phyloP scores from a whole-genome alignment of 331 rosid genomes.

The Prunus yedoensis region DNA sequence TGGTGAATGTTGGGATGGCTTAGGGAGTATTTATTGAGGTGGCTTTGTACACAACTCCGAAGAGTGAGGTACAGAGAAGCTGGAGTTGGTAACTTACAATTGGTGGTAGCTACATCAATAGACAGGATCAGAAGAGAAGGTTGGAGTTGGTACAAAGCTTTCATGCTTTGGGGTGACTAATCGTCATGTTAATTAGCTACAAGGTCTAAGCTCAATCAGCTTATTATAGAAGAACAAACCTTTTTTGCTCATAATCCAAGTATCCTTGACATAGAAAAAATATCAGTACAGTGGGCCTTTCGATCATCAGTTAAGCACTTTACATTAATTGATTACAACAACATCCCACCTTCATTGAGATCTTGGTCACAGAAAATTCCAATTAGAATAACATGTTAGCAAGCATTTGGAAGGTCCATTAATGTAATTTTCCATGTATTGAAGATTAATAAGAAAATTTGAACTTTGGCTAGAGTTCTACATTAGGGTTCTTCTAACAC shows the following conservation, averaged over 20 bases:
- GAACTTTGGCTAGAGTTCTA: too few species aligned
- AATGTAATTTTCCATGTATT: too few species aligned
- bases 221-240: conserved; percentile 21
- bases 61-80: conserved; percentile 13
- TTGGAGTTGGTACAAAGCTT: conserved; percentile 39
- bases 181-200: conserved; percentile 6
- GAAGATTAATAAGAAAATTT: too few species aligned
- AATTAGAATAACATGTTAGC: too few species aligned
- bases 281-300: not conserved
- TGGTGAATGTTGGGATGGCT: conserved; percentile 25
- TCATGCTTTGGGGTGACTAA: conserved; percentile 9
- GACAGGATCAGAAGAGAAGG: conserved; percentile 11
- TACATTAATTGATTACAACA: not conserved
- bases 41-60: not conserved
- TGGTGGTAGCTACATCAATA: not conserved
- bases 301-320: not conserved
- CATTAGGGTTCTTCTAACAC: too few species aligned
- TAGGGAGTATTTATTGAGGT: conserved; percentile 45
- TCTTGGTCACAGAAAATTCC: too few species aligned
- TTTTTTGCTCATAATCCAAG: conserved; percentile 7
- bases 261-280: not conserved
- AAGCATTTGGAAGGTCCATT: too few species aligned
- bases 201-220: conserved; percentile 20
- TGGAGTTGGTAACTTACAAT: conserved; percentile 7
- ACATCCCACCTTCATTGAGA: not conserved